Evolutionary conservation across 441 rosid species (phyloP).

Genomic region (Flueggea neowawraea): DNA sequence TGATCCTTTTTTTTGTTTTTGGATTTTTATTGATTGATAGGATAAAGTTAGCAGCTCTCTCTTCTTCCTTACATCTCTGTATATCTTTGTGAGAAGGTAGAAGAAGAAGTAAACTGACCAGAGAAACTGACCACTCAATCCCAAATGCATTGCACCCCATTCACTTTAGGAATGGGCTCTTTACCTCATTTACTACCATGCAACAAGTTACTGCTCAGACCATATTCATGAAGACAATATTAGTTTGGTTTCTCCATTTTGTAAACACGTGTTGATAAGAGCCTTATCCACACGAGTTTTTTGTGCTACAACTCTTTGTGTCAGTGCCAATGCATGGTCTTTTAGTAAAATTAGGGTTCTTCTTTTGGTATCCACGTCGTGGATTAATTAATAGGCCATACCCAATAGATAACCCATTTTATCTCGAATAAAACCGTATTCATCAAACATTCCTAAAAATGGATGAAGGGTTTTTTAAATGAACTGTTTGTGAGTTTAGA

Average conservation of each 20-base stretch:
- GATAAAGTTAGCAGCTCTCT: conserved; percentile 5
- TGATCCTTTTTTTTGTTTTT: no score
- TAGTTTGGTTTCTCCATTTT: conserved; percentile 1
- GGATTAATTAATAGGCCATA: no score
- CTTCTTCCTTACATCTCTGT: not conserved
- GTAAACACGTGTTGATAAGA: conserved; percentile 22
- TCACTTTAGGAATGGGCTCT: conserved; percentile 33
- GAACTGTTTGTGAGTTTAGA: no score
- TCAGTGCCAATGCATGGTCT: not conserved
- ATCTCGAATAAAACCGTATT: no score
- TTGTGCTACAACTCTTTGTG: not conserved
- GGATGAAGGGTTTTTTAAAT: no score
- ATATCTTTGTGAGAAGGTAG: no score
- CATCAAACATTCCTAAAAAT: no score
- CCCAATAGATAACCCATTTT: no score
- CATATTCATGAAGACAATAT: no score
- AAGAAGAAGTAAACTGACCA: conserved; percentile 7
- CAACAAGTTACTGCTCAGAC: no score
- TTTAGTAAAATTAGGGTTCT: conserved; percentile 5
- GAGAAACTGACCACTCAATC: conserved; percentile 24
- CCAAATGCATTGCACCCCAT: conserved; percentile 26
- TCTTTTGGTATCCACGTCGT: no score
- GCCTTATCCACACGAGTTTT: conserved; percentile 26
- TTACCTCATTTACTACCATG: not conserved
- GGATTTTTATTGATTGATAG: no score